Evolutionary conservation across 2,329 filamentous ascomycete genomes (phyloP), one percentile per base, ranked within the genome.

Genomic region (Verruconis gallopava): DNA sequence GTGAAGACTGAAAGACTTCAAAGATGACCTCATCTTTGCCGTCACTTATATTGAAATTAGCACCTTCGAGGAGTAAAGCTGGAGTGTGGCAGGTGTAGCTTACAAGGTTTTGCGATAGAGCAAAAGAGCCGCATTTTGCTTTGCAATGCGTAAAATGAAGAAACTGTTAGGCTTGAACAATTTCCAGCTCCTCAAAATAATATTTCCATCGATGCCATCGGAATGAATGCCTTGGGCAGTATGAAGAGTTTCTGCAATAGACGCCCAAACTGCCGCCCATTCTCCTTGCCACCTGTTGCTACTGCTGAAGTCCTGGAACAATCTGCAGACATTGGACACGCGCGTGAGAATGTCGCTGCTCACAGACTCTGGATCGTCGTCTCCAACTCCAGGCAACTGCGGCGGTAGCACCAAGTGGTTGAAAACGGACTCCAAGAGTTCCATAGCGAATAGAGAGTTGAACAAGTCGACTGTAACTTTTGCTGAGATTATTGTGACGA

Each of bases 1-100:
- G 62, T 0, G 75, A 77, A 0, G 70, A 63, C 51, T 82, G 77
- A 43, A 81, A 81, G 0, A 64, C 64, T 53, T 82, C 77, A 37
- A 79, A 71, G 43, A 74, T 14, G 49, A 69, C 47, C 15, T 30
- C 36, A 3, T 42, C 34, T 15, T 47, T 42, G 6, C 39, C 45
- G 17, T 21, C 13, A 5, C 15, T 20, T 18, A 21, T 40, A 25
- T 2, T 19, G 39, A 20, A 13, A 9, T 18, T 15, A 5, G 14
- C 11, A 38, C 11, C 11, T n/a, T 17, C n/a, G 20, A 17, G 20
- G 5, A 38, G 18, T 17, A 38, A 13, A 20, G 19, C 11, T 5
- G 9, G 9, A 22, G 22, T 42, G 51, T 54, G 44, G 36, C 34
- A 40, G 32, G 38, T 38, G 22, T 18, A 36, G 50, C 57, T 51